phyloP scores from a whole-genome alignment of 1,284 basidiomycete genomes.

The Filobasidium uniguttulatum region DNA sequence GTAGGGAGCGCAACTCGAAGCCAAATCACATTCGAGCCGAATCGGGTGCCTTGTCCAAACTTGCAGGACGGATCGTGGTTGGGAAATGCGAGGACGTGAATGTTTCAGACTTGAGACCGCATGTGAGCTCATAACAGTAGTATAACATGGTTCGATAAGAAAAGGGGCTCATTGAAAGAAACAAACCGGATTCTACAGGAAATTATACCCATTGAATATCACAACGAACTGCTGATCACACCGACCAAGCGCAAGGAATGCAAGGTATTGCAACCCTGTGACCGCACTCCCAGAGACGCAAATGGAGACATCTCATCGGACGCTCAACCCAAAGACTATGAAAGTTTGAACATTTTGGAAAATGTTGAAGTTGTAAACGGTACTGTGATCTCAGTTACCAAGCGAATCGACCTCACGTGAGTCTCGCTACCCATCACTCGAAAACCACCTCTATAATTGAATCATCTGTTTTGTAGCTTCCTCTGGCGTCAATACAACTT shows the following conservation, averaged over 20 bases:
- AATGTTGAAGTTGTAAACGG: background rate
- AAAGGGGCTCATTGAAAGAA: no score
- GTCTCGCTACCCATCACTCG: no score
- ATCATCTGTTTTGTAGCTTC: slow-evolving; percentile 4
- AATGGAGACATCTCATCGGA: background rate
- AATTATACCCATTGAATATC: no score
- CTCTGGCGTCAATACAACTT: slow-evolving; percentile 2
- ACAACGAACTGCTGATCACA: background rate
- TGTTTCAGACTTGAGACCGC: no score
- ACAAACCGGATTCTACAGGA: no score
- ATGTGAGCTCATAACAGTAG: no score
- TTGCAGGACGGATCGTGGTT: background rate
- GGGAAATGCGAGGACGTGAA: background rate
- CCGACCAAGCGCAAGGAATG: background rate
- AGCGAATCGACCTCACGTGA: background rate
- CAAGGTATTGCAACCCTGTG: background rate
- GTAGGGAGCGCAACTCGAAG: no score
- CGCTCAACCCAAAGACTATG: background rate
- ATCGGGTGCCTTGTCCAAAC: background rate
- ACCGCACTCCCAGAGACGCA: background rate
- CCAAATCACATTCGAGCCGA: no score
- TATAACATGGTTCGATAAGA: no score
- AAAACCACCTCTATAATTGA: no score
- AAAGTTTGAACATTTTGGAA: background rate
- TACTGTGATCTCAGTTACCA: background rate